Evolutionary conservation across 441 rosid species (phyloP).

Genomic region (Rhodomyrtus psidioides): DNA sequence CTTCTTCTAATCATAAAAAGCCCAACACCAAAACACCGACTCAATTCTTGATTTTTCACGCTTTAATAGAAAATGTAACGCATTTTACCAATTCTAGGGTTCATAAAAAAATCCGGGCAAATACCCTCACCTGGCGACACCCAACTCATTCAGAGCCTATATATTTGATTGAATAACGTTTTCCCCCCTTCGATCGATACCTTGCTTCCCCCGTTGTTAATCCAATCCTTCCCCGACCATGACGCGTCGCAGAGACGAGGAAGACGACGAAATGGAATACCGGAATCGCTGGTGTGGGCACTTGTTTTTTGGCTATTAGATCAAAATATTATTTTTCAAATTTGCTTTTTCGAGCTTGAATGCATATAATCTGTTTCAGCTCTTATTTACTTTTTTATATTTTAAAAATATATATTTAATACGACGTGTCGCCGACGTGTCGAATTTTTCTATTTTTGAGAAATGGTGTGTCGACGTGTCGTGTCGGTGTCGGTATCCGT

Average conservation of each 20-base stretch:
- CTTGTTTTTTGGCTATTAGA: no score
- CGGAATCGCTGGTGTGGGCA: no score
- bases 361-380: no score
- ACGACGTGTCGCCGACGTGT: no score
- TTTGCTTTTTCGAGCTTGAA: no score
- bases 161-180: not conserved
- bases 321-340: no score
- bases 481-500: no score
- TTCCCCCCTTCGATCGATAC: not conserved
- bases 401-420: no score
- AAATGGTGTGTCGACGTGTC: no score
- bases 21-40: not conserved
- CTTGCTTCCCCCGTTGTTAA: not conserved
- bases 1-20: not conserved
- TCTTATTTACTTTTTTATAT: no score
- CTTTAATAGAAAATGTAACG: not conserved
- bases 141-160: not conserved
- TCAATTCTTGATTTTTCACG: not conserved
- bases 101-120: not conserved
- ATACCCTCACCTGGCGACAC: not conserved
- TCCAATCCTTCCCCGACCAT: not conserved
- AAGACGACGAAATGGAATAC: conserved; percentile 29
- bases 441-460: no score
- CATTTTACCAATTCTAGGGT: not conserved
- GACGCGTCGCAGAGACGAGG: conserved; percentile 33